Conservation (phyloP, 139 green algal genomes). For the Gonium pectorale region DNA sequence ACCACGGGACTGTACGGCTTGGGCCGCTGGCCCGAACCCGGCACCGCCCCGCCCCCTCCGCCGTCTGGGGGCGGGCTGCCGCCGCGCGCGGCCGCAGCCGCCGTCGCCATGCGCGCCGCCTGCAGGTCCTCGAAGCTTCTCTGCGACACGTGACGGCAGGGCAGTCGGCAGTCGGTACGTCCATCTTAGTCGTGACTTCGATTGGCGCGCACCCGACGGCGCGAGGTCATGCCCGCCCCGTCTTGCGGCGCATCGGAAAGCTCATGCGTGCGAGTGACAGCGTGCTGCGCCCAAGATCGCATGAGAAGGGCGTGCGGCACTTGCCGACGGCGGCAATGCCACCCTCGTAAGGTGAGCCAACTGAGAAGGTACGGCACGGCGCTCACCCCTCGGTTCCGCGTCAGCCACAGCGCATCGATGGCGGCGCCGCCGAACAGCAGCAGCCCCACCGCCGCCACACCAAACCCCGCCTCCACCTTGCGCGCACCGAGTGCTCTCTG, state of each 20-base stretch:
- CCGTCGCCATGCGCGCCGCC: not conserved
- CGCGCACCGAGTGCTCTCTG: not conserved
- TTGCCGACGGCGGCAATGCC: too few species aligned
- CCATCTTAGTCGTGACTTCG: too few species aligned
- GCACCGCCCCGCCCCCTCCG: not conserved
- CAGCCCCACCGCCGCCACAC: slow-evolving; percentile 35
- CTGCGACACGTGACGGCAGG: not conserved
- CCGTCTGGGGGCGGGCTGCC: not conserved
- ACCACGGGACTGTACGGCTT: slow-evolving; percentile 35
- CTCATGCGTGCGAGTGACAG: too few species aligned
- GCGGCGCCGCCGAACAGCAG: slow-evolving; percentile 2
- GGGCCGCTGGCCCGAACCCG: not conserved
- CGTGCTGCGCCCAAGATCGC: too few species aligned
- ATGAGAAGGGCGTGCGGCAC: too few species aligned
- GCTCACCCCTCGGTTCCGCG: slow-evolving; percentile 14
- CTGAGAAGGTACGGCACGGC: too few species aligned
- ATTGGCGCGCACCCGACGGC: too few species aligned
- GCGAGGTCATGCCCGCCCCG: too few species aligned
- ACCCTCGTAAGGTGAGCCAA: too few species aligned
- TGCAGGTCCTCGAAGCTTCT: slow-evolving; percentile 25
- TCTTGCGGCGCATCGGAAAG: too few species aligned
- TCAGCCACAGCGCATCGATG: not conserved
- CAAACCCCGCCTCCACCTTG: slow-evolving; percentile 29
- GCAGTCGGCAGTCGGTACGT: not conserved
- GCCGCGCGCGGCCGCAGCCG: not conserved